Base-by-base conservation (phyloP, 108 stramenopile species). In the Stephanodiscus minutulus region DNA sequence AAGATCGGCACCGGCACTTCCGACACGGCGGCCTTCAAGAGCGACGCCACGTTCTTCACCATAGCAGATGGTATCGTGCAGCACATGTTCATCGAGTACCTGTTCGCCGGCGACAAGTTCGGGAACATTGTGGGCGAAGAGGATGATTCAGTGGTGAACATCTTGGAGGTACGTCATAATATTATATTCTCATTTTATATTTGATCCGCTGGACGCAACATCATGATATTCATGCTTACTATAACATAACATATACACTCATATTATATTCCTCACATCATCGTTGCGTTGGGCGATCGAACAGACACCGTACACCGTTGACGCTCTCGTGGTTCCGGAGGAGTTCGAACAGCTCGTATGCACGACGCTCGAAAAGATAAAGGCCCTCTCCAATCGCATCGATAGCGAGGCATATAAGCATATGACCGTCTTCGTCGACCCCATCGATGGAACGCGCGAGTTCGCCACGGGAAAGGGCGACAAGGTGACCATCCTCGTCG, bases 401-500 rank as follows among this genome's bases (percentile, higher is more conserved):
- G 68, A 68, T 28, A 64, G 41, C 37, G 37, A 70, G 39, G 68
- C 53, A 15, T 80, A 76, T 55, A 68, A 70, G 37, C 29, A 35
- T 13, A 35, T 60, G 59, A 60, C 59, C 1, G 81, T 91, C 53
- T 87, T 90, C 54, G 83, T 95, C n/a, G 93, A 95, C 71, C 93
- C 93, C 10, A 78, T 95, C 17, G 93, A 95, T 77, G 93, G 89
- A 37, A 95, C 93, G 31, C 83, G 86, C 13, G 83, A 87, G 24
- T 95, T 90, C 72, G 85, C 91, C 29, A 77, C 85, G 8, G 87
- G 79, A 29, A 68, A 89, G 20, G 87, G 88, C 20, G 91, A 86
- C 52, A 67, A 79, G 6, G 91, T 91, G 29, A 87, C 83, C n/a
- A 88, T 95, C 47, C 78, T 89, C 7, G 77, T 91, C 33, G 91